Conservation (phyloP, 1,139 yeast genomes). For the Yamadazyma friedrichii region DNA sequence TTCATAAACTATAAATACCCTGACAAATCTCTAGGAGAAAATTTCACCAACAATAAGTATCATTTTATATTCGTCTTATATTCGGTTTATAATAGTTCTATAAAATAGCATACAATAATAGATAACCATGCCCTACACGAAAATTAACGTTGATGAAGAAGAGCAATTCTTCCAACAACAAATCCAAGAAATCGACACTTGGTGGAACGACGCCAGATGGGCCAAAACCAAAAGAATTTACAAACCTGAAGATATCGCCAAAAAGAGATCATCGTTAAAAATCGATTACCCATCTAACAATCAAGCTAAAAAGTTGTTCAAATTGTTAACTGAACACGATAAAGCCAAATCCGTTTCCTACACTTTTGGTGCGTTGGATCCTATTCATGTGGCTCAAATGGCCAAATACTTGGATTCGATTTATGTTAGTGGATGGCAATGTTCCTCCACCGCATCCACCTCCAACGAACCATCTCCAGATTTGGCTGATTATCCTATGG, state of each 20-base stretch:
- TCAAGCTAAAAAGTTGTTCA: constrained; percentile 81
- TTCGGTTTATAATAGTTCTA: no score
- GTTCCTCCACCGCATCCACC: constrained; percentile 95
- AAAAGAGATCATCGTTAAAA: constrained; percentile 76
- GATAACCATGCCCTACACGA: constrained; percentile 54
- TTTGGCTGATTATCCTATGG: constrained; percentile 97
- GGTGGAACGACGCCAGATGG: constrained; percentile 98
- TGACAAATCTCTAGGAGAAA: neutral
- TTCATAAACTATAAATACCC: constrained; percentile 5
- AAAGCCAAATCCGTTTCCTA: constrained; percentile 72
- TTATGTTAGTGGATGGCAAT: constrained; percentile 98
- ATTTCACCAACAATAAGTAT: neutral
- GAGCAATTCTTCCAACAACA: constrained; percentile 66
- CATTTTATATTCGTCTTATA: no score
- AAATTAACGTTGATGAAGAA: constrained; percentile 58
- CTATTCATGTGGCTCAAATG: constrained; percentile 95
- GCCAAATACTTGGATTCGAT: constrained; percentile 90
- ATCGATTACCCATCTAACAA: constrained; percentile 71
- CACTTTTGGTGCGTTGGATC: constrained; percentile 96
- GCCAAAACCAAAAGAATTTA: constrained; percentile 83
- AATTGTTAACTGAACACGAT: constrained; percentile 69
- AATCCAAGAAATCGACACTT: constrained; percentile 68
- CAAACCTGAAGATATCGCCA: constrained; percentile 84
- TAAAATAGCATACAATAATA: no score
- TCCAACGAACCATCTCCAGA: constrained; percentile 98